Base-by-base conservation (phyloP, 371 early-diverging fungal genomes). In the Mucor plumbeus region DNA sequence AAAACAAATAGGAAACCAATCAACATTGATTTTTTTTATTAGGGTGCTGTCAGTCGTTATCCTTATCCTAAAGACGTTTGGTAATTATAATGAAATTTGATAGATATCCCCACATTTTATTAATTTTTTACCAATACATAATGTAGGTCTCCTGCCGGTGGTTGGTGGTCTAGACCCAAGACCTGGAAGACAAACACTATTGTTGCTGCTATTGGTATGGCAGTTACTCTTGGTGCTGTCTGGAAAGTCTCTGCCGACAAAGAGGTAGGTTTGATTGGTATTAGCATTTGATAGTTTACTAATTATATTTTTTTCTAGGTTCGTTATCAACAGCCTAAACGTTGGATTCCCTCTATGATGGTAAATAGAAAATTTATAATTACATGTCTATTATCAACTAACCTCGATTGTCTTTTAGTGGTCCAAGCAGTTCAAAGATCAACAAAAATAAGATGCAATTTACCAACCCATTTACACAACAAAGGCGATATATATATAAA, bases 91-190 rank as follows among this genome's bases (percentile, higher is more conserved):
- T 53, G 4, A 3, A 53, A 31, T 15, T 10, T 62, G 11, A 26
- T 35, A 41, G 19, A 31, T 40, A 48, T 36, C 34, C 19, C 26
- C 54, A 40, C 21, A 39, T 48, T 35, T 34, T 35, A 14, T 15
- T 56, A n/a, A 31, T 33, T 1, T 26, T 26, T 26, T 26, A 26
- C 26, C 3, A 26, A 1, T 26, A n/a, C 26, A 34, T 34, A n/a
- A 13, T 43, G 44, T 73, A 88, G 85, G 85, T 86, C 92, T 44
- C 92, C 91, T 70, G 69, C 91, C 50, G 95, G 96, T 74, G 96
- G 95, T 58, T 96, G 95, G 95, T 94, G 94, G 93, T 82, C 92
- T 7, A 86, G 88, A 74, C 95, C 96, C 50, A 90, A 90, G 73
- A 82, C 85, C 75, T 90, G 89, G 88, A 90, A 90, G 75, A 72